phyloP scores from a whole-genome alignment of 2,329 filamentous ascomycete genomes.

The Corniculantispora saksenae region DNA sequence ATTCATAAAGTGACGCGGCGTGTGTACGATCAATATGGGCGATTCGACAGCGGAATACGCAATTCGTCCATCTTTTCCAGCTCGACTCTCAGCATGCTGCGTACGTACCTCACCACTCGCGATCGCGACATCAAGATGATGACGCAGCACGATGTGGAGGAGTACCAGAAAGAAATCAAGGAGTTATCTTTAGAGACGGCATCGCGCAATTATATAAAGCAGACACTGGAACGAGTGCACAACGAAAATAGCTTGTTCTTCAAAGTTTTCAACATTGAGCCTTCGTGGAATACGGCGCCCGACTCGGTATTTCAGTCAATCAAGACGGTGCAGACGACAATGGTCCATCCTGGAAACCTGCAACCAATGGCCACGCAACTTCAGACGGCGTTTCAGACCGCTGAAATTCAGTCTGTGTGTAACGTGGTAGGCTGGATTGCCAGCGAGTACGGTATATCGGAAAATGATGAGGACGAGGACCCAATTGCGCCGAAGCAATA shows the following conservation, averaged over 20 bases:
- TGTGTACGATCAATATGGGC: slow-evolving; percentile 55
- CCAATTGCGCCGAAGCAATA: slow-evolving; percentile 54
- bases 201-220: slow-evolving; percentile 59
- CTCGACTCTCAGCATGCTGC: slow-evolving; percentile 56
- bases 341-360: slow-evolving; percentile 58
- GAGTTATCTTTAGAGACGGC: slow-evolving; percentile 54
- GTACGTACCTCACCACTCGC: slow-evolving; percentile 52
- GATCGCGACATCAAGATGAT: slow-evolving; percentile 56
- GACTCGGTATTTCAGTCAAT: slow-evolving; percentile 54
- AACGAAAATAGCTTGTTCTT: slow-evolving; percentile 55
- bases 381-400: slow-evolving; percentile 49
- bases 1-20: slow-evolving; percentile 53
- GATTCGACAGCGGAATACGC: slow-evolving; percentile 42
- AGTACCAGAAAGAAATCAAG: slow-evolving; percentile 55
- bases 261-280: slow-evolving; percentile 58
- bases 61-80: slow-evolving; percentile 55
- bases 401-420: slow-evolving; percentile 52
- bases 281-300: slow-evolving; percentile 50
- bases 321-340: slow-evolving; percentile 50
- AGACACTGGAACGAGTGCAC: slow-evolving; percentile 59
- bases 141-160: slow-evolving; percentile 54
- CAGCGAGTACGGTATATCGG: slow-evolving; percentile 57
- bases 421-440: slow-evolving; percentile 59
- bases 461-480: slow-evolving; percentile 57
- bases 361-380: slow-evolving; percentile 51